Evolutionary conservation across 345 rosid genomes (phyloP), one percentile per base, ranked within the genome.

Genomic region (Rhodamnia rubescens): DNA sequence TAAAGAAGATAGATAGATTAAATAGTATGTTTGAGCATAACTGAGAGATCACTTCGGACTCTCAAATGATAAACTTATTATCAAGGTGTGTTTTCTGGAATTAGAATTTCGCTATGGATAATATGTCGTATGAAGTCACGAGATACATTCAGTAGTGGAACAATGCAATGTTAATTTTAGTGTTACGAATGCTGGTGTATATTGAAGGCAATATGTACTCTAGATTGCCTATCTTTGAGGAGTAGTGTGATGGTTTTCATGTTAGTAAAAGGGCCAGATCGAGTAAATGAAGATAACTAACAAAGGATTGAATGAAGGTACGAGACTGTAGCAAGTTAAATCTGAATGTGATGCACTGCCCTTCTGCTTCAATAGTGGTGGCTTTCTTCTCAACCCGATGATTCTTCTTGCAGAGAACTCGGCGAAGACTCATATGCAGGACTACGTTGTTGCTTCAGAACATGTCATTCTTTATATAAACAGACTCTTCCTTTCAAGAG

Each of bases 401-500:
- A 2, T 22, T 53, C 84, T 8, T 24, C 75, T 87, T 83, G 56
- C 97, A 94, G 99, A 95, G 90, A 84, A 90, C 32, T 90, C 95
- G 5, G 98, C 98, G 7, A 95, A 86, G 91, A 89, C 90, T 91
- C 89, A 93, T 74, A 92, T 97, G 99, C 94, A 93, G 84, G 88
- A 83, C 86, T 97, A 92, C 86, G 84, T 94, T 8, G 86, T 88
- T 55, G 88, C 98, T 49, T 93, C 96, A 1, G 91, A 88, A 3
- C 92, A 93, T 0, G 89, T 97, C 75, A 94, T 95, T 85, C 82
- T 89, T 22, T 93, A 94, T 89, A 88, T 97, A 53, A 94, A 97
- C 86, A 90, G 91, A 83, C 95, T 95, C 85, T 97, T 92, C 87
- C 89, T 58, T 69, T 91, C 96, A 49, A 94, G 93, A 90, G 90